A percentile compares a stretch with the other conserved stretches of the same genome.
phyloP scores from a whole-genome alignment of 441 rosid genomes.

The Bruguiera hainesii region DNA sequence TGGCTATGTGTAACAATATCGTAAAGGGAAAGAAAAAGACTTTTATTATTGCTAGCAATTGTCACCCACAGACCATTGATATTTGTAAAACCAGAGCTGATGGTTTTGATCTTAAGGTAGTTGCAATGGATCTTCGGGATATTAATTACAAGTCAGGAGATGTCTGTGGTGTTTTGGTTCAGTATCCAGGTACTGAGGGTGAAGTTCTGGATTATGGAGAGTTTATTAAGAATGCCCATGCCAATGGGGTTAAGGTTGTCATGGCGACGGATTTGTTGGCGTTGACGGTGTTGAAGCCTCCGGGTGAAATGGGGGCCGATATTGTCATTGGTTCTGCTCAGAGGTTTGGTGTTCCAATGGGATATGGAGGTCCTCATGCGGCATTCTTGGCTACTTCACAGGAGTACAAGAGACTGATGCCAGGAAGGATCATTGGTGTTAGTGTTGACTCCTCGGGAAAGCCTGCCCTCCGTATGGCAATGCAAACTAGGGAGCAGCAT shows the following conservation, averaged over 20 bases:
- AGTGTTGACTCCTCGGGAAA: constrained; percentile 94
- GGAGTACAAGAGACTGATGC: constrained; percentile 99
- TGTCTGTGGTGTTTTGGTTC: constrained; percentile 94
- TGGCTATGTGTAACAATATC: constrained; percentile 97
- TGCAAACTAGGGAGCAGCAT: constrained; percentile 99
- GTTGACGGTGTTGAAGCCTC: constrained; percentile 92
- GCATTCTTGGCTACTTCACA: constrained; percentile 96
- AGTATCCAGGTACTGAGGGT: constrained; percentile 96
- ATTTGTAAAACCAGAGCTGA: constrained; percentile 88
- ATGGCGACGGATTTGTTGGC: constrained; percentile 93
- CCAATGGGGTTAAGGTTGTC: constrained; percentile 95
- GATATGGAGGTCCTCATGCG: constrained; percentile 98
- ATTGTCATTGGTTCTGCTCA: constrained; percentile 95
- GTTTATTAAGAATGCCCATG: constrained; percentile 83
- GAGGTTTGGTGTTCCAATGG: constrained; percentile 98
- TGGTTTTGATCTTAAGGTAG: constrained; percentile 77
- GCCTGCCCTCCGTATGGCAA: constrained; percentile 92
- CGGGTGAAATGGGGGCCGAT: constrained; percentile 91
- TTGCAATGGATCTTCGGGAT: constrained; percentile 65
- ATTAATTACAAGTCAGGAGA: constrained; percentile 79
- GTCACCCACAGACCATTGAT: constrained; percentile 94
- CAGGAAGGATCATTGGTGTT: constrained; percentile 89
- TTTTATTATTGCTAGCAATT: constrained; percentile 73
- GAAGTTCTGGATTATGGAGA: constrained; percentile 86
- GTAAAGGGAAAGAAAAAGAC: constrained; percentile 90